Evolutionary conservation across 257 asterid genomes (phyloP).

Genomic region (Lantana camara): DNA sequence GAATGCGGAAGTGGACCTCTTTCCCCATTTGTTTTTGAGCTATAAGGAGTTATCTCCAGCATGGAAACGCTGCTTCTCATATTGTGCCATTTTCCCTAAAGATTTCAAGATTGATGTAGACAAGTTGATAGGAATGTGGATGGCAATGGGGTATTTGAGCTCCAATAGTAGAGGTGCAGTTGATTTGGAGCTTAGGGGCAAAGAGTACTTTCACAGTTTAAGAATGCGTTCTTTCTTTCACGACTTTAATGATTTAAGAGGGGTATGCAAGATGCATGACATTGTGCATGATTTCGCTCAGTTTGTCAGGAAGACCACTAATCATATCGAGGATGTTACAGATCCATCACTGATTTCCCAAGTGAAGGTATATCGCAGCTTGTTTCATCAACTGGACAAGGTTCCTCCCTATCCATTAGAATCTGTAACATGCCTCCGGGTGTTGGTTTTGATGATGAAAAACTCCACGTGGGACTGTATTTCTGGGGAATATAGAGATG

Average conservation of each 20-base stretch:
- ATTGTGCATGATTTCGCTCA: too few relatives aligned
- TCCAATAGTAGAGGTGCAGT: background rate
- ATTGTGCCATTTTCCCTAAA: conserved; percentile 41
- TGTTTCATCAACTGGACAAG: too few relatives aligned
- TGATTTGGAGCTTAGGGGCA: conserved; percentile 37
- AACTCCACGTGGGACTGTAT: conserved; percentile 1
- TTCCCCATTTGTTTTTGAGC: conserved; percentile 21
- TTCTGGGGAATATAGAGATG: conserved; percentile 4
- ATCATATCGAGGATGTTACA: too few relatives aligned
- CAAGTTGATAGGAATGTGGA: conserved; percentile 45
- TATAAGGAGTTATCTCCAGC: conserved; percentile 30
- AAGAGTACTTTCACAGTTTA: conserved; percentile 12
- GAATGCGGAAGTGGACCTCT: conserved; percentile 22
- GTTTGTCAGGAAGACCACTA: too few relatives aligned
- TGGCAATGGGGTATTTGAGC: conserved; percentile 44
- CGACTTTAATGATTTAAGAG: too few relatives aligned
- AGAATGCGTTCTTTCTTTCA: conserved; percentile 5
- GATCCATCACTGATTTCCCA: too few relatives aligned
- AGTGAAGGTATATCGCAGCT: too few relatives aligned
- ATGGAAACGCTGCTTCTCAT: conserved; percentile 44
- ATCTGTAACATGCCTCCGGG: too few relatives aligned
- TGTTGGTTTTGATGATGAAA: background rate
- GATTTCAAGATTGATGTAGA: conserved; percentile 39
- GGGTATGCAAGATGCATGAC: too few relatives aligned
- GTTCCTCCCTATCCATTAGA: too few relatives aligned